Evolutionary conservation across 228 moss, liverwort and hornwort genomes (phyloP).

Genomic region (Sphagnum magellanicum): DNA sequence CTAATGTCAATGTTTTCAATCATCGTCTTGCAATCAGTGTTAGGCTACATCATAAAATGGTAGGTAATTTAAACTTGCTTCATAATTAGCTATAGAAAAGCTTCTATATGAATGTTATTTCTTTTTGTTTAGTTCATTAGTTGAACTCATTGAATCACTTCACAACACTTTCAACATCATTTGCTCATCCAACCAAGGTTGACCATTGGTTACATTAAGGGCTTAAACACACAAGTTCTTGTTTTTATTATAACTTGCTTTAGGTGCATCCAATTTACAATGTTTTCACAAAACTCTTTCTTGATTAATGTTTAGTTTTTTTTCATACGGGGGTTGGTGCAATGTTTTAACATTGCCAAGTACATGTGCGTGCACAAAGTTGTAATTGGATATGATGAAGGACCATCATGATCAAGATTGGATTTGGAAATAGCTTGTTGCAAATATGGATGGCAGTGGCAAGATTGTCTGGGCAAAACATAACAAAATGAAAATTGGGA

Average conservation of each 20-base stretch:
- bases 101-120: too few species aligned
- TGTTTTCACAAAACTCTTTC: too few species aligned
- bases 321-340: too few species aligned
- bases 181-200: too few species aligned
- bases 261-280: too few species aligned
- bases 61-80: too few species aligned
- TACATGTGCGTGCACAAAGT: constrained; percentile 55
- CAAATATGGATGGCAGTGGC: constrained; percentile 94
- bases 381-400: constrained; percentile 92
- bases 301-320: background rate
- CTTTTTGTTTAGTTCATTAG: too few species aligned
- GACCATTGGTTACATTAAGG: constrained; percentile 62
- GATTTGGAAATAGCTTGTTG: constrained; percentile 93
- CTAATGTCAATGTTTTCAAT: constrained; percentile 10
- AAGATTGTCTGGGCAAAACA: constrained; percentile 98
- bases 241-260: background rate
- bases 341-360: background rate
- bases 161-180: too few species aligned
- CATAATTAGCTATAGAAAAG: too few species aligned
- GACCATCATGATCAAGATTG: constrained; percentile 96
- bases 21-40: constrained; percentile 53
- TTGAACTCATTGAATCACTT: too few species aligned
- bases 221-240: constrained; percentile 73
- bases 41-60: constrained; percentile 84
- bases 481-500: constrained; percentile 91